Percentiles rank a stretch among this genome's conserved stretches.
Evolutionary conservation across 495 filamentous ascomycete genomes (phyloP).

Genomic region (Aspergillus mulundensis): DNA sequence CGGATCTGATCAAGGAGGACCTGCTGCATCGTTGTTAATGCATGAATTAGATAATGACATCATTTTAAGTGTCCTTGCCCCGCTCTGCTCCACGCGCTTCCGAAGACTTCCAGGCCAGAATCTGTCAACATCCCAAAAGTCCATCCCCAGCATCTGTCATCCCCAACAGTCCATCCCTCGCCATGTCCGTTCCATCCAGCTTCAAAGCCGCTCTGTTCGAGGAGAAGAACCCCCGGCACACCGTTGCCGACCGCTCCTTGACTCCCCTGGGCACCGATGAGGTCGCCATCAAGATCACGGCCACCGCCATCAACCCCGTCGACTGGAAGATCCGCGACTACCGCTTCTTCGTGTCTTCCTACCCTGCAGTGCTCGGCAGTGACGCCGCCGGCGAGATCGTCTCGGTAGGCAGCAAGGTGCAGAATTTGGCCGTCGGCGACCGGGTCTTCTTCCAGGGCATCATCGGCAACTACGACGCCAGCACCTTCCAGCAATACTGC

Average conservation of each 20-base stretch:
- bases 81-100: too few relatives aligned
- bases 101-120: too few relatives aligned
- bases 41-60: too few relatives aligned
- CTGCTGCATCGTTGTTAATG: not conserved
- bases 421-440: conserved; percentile 26
- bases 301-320: conserved; percentile 44
- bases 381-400: conserved; percentile 39
- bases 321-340: conserved; percentile 34
- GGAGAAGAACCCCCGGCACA: not conserved
- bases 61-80: too few relatives aligned
- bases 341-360: conserved; percentile 24
- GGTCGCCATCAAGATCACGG: conserved; percentile 33
- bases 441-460: conserved; percentile 33
- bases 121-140: too few relatives aligned
- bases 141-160: too few relatives aligned
- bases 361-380: conserved; percentile 38
- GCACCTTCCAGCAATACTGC: conserved; percentile 38
- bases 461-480: conserved; percentile 28
- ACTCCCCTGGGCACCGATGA: conserved; percentile 3
- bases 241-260: conserved; percentile 1
- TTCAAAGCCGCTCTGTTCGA: not conserved
- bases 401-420: conserved; percentile 29
- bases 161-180: not conserved
- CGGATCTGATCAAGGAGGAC: conserved; percentile 36
- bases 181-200: not conserved